phyloP scores from a whole-genome alignment of 768 basidiomycete genomes.

The Solioccasus polychromus region DNA sequence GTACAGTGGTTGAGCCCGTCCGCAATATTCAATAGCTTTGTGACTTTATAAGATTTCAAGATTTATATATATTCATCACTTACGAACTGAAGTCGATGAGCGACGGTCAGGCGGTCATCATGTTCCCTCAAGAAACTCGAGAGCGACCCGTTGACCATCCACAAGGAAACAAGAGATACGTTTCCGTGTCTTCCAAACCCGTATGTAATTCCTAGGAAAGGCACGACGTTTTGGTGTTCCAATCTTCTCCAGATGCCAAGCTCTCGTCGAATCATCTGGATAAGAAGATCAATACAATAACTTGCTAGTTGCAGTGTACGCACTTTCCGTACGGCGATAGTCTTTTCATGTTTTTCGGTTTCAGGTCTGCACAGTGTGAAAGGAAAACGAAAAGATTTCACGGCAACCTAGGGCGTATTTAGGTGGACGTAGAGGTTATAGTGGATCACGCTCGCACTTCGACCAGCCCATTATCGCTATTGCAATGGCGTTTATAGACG shows the following conservation, averaged over 20 bases:
- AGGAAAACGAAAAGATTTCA: constrained; percentile 15
- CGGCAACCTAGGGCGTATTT: constrained; percentile 1
- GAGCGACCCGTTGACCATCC: constrained; percentile 14
- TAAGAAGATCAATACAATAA: too few relatives aligned
- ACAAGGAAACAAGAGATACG: constrained; percentile 6
- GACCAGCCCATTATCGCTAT: neutral
- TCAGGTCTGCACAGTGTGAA: too few relatives aligned
- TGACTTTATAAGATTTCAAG: too few relatives aligned
- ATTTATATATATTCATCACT: too few relatives aligned
- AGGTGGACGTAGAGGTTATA: too few relatives aligned
- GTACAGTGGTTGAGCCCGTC: constrained; percentile 6
- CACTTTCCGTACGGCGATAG: too few relatives aligned
- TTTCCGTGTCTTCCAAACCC: constrained; percentile 10
- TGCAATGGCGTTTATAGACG: constrained; percentile 4
- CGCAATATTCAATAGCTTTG: constrained; percentile 12
- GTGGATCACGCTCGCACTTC: too few relatives aligned
- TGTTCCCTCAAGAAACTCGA: too few relatives aligned
- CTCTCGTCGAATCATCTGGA: constrained; percentile 13
- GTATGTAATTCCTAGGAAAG: constrained; percentile 8
- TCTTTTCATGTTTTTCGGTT: too few relatives aligned
- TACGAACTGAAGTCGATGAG: constrained; percentile 7
- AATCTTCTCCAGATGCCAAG: constrained; percentile 11
- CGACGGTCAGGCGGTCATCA: neutral
- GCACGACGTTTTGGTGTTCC: constrained; percentile 8
- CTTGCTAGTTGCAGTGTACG: too few relatives aligned